Percentiles rank a stretch among this genome's conserved stretches.
phyloP scores from a whole-genome alignment of 2,329 filamentous ascomycete species.

The Pseudopyrenochaeta lycopersici region DNA sequence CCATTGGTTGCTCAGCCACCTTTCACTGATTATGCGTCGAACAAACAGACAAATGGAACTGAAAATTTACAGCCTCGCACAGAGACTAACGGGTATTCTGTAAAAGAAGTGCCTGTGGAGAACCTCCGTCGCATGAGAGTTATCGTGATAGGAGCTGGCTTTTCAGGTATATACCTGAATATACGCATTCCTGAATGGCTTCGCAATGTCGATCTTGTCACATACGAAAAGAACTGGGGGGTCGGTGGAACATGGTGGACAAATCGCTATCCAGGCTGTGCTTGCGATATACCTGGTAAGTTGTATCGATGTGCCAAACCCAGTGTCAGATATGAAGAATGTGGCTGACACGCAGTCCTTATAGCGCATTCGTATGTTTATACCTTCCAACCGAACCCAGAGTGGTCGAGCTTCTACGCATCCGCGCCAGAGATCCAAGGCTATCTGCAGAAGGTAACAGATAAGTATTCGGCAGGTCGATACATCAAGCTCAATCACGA shows the following conservation, averaged over 20 bases:
- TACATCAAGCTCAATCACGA: background rate
- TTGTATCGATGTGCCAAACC: too few relatives aligned
- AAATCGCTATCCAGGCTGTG: background rate
- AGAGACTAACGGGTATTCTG: too few relatives aligned
- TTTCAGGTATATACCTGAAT: constrained; percentile 47
- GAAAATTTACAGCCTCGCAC: too few relatives aligned
- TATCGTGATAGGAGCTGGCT: constrained; percentile 49
- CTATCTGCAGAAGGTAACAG: constrained; percentile 45
- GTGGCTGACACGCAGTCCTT: too few relatives aligned
- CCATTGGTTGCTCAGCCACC: too few relatives aligned
- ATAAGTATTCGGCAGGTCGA: constrained; percentile 31
- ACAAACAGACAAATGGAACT: too few relatives aligned
- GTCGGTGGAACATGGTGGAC: constrained; percentile 27
- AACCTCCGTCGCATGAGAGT: constrained; percentile 46
- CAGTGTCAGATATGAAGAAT: too few relatives aligned
- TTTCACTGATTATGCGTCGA: too few relatives aligned
- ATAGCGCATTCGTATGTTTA: background rate
- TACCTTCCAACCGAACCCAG: constrained; percentile 50
- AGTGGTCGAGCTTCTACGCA: constrained; percentile 50
- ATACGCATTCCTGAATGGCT: constrained; percentile 46
- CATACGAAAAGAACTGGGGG: constrained; percentile 48
- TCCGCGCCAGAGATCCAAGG: constrained; percentile 45
- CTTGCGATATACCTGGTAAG: background rate
- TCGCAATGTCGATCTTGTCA: constrained; percentile 39
- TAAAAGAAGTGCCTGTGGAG: too few relatives aligned